Evolutionary conservation across 2,329 filamentous ascomycete species (phyloP), one percentile per base, ranked within the genome.

Genomic region (Penicillium sp.): DNA sequence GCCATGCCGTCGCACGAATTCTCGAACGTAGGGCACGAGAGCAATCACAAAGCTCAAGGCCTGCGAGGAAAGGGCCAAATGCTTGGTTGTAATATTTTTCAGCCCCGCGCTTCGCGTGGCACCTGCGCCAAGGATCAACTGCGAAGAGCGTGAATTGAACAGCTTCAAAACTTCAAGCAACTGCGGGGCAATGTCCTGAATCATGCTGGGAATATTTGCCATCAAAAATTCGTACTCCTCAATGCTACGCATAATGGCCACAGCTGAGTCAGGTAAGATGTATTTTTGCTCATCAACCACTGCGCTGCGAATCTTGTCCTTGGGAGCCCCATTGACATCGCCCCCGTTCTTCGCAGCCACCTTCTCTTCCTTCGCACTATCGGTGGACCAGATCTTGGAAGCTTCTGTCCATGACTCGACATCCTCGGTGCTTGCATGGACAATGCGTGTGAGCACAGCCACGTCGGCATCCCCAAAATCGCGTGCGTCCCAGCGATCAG

Each of bases 61-160:
- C 67, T 96, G 91, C 0, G 87, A 90, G 2, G 93, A 90, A 13
- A 97, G 81, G 0, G 93, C 90, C 1, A 98, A 79, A 69, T 98
- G 91, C 60, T 93, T 93, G 0, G 93, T 95, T 0, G 88, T 95
- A 66, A 98, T 98, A 62, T 96, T 96, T 66, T 90, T 95, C 18
- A 98, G 75, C 0, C 91, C 91, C 1, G 90, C 93, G 25, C 86
- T 90, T 33, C 83, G 79, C 4, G 88, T 96, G 4, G 93, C 93
- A 4, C 93, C 93, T 1, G 93, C 93, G 1, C 93, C 93, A 5
- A 98, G 82, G 55, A 98, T 96, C 49, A 98, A 80, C 66, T 98
- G 93, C n/a, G 87, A 94, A 49, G 90, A 90, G 18, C 93, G 85
- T 2, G 90, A 96, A 68, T 98, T 96, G 77, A 97, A 98, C 4